A percentile compares a stretch with the other conserved stretches of the same genome.
phyloP scores from a whole-genome alignment of 2,329 filamentous ascomycete species.

The Epichloe uncinata region DNA sequence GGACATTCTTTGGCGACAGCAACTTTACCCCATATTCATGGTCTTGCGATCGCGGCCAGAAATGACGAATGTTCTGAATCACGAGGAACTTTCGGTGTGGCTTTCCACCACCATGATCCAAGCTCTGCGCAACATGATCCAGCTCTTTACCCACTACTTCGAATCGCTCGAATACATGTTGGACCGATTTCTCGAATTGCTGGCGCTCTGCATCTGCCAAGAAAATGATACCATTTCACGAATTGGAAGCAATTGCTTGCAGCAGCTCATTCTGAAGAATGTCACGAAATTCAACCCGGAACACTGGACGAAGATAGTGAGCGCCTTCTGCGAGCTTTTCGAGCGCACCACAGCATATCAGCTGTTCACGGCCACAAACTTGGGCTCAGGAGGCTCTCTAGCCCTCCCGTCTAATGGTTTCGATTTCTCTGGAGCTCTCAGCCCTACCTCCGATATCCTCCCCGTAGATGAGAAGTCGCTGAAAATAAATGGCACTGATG shows the following conservation, averaged over 20 bases:
- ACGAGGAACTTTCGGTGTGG: conserved; percentile 97
- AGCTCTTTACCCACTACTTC: conserved; percentile 97
- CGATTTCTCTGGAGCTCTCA: conserved; percentile 34
- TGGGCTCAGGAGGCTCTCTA: conserved; percentile 38
- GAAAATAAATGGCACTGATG: conserved; percentile 44
- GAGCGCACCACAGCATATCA: conserved; percentile 89
- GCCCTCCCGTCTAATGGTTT: conserved; percentile 38
- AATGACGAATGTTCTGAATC: conserved; percentile 87
- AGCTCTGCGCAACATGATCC: conserved; percentile 94
- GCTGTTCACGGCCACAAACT: conserved; percentile 71
- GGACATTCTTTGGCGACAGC: conserved; percentile 95
- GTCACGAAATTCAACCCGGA: conserved; percentile 77
- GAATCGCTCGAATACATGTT: conserved; percentile 95
- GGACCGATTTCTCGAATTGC: conserved; percentile 85
- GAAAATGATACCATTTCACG: conserved; percentile 97
- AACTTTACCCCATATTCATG: conserved; percentile 97
- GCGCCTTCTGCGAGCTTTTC: conserved; percentile 91
- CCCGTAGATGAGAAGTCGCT: conserved; percentile 41
- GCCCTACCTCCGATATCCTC: conserved; percentile 24
- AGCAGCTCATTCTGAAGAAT: conserved; percentile 93
- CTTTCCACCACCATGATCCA: conserved; percentile 99
- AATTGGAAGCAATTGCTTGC: conserved; percentile 95
- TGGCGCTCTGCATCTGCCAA: conserved; percentile 94
- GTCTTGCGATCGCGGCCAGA: conserved; percentile 92
- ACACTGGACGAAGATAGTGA: conserved; percentile 92